Evolutionary conservation across 2,329 filamentous ascomycete species (phyloP).

Genomic region (Penicillium sumatraense): DNA sequence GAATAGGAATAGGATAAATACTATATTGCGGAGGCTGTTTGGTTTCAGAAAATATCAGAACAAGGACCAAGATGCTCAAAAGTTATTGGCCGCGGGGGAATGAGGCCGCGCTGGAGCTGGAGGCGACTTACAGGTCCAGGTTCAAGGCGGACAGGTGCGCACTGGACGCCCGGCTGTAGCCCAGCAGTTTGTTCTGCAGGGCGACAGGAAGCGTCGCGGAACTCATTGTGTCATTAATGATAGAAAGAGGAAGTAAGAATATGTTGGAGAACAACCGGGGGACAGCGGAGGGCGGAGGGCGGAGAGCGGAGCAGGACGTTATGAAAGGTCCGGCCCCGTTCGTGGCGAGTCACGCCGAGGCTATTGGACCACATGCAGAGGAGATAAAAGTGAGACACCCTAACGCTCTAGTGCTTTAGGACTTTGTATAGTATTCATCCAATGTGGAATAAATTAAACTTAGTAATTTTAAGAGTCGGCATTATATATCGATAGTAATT

Average conservation of each 20-base stretch:
- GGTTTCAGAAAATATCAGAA: neutral
- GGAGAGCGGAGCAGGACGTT: slow-evolving; percentile 12
- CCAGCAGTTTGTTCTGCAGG: slow-evolving; percentile 50
- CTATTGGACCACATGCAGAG: slow-evolving; percentile 18
- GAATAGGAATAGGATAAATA: slow-evolving; percentile 87
- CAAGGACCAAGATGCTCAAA: slow-evolving; percentile 7
- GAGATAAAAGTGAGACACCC: neutral
- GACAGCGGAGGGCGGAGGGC: slow-evolving; percentile 1
- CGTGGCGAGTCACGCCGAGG: slow-evolving; percentile 11
- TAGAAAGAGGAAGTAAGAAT: slow-evolving; percentile 18
- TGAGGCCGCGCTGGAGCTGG: neutral
- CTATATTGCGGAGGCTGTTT: slow-evolving; percentile 75
- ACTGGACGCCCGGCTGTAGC: slow-evolving; percentile 38
- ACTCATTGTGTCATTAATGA: slow-evolving; percentile 38
- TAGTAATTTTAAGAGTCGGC: too few species aligned
- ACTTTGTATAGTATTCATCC: too few species aligned
- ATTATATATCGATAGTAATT: too few species aligned
- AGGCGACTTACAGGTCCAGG: slow-evolving; percentile 47
- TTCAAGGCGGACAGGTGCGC: slow-evolving; percentile 42
- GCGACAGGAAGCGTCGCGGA: slow-evolving; percentile 48
- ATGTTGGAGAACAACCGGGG: slow-evolving; percentile 12
- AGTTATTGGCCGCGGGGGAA: slow-evolving; percentile 11
- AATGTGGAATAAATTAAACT: too few species aligned
- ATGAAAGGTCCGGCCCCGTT: slow-evolving; percentile 14
- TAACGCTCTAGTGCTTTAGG: too few species aligned